Conservation (phyloP, 768 basidiomycete species). For the Cubamyces sp. region DNA sequence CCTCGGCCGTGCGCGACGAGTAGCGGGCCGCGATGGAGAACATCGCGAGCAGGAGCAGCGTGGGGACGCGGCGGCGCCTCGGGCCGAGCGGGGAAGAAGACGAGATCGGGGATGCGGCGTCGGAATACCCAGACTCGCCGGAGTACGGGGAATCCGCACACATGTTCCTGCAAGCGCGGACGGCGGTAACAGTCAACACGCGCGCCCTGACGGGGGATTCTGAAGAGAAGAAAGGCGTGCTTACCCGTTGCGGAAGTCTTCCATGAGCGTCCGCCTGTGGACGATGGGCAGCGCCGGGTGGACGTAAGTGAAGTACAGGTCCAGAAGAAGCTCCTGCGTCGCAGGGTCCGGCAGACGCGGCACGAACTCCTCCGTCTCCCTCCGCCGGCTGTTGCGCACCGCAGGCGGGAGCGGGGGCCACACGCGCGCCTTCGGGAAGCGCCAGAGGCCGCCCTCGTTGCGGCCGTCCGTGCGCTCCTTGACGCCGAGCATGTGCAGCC, state of each 20-base stretch:
- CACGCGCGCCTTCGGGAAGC: constrained; percentile 86
- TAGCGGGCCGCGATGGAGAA: constrained; percentile 83
- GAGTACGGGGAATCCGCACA: constrained; percentile 38
- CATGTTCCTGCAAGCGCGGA: constrained; percentile 10
- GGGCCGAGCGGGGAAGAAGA: constrained; percentile 43
- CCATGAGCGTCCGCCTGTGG: constrained; percentile 70
- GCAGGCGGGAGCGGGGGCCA: constrained; percentile 67
- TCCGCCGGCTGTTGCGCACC: constrained; percentile 31
- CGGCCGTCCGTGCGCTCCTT: constrained; percentile 64
- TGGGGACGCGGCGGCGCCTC: constrained; percentile 53
- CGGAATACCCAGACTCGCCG: constrained; percentile 32
- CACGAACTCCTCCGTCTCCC: constrained; percentile 43
- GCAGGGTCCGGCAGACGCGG: constrained; percentile 56
- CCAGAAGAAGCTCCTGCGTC: constrained; percentile 69
- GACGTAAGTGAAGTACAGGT: constrained; percentile 81
- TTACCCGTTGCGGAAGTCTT: constrained; percentile 51
- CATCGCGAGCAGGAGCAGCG: constrained; percentile 80
- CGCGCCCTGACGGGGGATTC: not conserved
- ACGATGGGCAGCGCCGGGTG: constrained; percentile 80
- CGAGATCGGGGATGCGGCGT: constrained; percentile 28
- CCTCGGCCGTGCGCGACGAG: constrained; percentile 37
- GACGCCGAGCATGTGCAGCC: constrained; percentile 70
- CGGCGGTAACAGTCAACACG: not conserved
- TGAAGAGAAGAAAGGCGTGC: constrained; percentile 10
- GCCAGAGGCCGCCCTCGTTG: constrained; percentile 81